Base-by-base conservation (phyloP, 2,329 filamentous ascomycete species). In the Botrytis paeoniae region DNA sequence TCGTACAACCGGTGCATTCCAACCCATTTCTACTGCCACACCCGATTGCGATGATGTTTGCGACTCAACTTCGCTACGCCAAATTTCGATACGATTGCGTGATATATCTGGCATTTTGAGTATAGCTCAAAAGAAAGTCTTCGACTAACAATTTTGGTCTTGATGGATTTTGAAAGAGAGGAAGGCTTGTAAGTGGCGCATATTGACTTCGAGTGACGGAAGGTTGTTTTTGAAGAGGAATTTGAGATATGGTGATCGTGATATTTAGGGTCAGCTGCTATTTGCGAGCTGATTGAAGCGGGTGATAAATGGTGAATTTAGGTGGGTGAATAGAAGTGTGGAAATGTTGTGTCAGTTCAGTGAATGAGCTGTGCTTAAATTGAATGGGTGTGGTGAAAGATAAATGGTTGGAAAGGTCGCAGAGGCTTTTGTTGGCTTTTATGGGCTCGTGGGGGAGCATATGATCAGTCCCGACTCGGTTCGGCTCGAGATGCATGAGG, bases 241-340 rank as follows among this genome's bases (percentile, higher is more conserved):
- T 48, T 25, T 43, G 48, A 29, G 25, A 54, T 41, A 25, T 32
- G 37, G 69, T 54, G 45, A 41, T 51, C 8, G n/a, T 57, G 37
- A 65, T 51, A 54, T 51, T 37, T 37, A 43, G 51, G 48, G 45
- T 68, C 70, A 71, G 70, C 70, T 66, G 69, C 45, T 57, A 32
- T 29, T 59, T 57, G 37, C 37, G 37, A 64, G 60, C 60, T 71
- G 70, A 71, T 71, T 14, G 29, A 57, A 14, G 48, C 70, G 70
- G 70, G 16, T 71, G 70, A 71, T 66, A 41, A 59, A 22, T 65
- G 45, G 37, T 71, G 51, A 60, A 61, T 71, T 71, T 59, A 25
- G 48, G 70, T 66, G 60, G 16, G 29, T 54, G 12, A 41, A 66
- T 35, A 45, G 45, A 54, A 59, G 25, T 54, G 35, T 69, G 35